Percentiles rank a stretch among this genome's conserved stretches.
Conservation (phyloP, 805 yeast species). For the Wickerhamiella azyma region DNA sequence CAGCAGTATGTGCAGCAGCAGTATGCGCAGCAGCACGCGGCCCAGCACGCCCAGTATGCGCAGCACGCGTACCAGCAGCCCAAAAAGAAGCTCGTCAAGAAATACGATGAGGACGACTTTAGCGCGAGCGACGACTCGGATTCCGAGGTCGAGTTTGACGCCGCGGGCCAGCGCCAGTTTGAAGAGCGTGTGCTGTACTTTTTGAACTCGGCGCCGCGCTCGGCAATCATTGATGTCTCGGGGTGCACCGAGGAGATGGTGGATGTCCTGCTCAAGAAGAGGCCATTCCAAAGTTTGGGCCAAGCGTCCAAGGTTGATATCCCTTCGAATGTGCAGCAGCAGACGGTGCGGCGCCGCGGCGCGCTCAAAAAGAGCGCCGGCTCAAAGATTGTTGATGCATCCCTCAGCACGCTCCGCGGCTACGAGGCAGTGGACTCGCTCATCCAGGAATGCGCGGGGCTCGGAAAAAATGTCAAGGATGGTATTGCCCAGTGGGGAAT, state of each 20-base stretch:
- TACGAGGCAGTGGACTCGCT: slow-evolving; percentile 92
- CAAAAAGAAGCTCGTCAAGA: slow-evolving; percentile 10
- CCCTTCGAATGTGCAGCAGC: slow-evolving; percentile 21
- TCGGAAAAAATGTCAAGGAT: slow-evolving; percentile 53
- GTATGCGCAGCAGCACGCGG: not conserved
- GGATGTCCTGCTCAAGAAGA: slow-evolving; percentile 40
- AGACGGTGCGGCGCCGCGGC: slow-evolving; percentile 26
- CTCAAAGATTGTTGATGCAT: slow-evolving; percentile 55
- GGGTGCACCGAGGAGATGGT: slow-evolving; percentile 58
- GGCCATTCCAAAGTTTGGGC: slow-evolving; percentile 57
- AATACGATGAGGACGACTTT: slow-evolving; percentile 33
- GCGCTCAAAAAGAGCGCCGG: slow-evolving; percentile 49
- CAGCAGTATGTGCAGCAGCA: not conserved
- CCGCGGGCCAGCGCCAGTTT: slow-evolving; percentile 28
- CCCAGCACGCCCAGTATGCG: too few species aligned
- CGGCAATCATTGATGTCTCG: slow-evolving; percentile 71
- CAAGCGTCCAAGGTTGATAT: slow-evolving; percentile 48
- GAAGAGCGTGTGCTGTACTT: slow-evolving; percentile 61
- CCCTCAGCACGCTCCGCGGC: slow-evolving; percentile 62
- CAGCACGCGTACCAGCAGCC: slow-evolving; percentile 8
- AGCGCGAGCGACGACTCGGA: slow-evolving; percentile 37
- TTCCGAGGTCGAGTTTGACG: slow-evolving; percentile 26
- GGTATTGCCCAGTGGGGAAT: slow-evolving; percentile 86
- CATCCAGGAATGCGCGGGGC: slow-evolving; percentile 65
- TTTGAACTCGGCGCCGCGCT: slow-evolving; percentile 59